Conservation (phyloP, 208 protist genomes). For the Trypanosoma cruzi region DNA sequence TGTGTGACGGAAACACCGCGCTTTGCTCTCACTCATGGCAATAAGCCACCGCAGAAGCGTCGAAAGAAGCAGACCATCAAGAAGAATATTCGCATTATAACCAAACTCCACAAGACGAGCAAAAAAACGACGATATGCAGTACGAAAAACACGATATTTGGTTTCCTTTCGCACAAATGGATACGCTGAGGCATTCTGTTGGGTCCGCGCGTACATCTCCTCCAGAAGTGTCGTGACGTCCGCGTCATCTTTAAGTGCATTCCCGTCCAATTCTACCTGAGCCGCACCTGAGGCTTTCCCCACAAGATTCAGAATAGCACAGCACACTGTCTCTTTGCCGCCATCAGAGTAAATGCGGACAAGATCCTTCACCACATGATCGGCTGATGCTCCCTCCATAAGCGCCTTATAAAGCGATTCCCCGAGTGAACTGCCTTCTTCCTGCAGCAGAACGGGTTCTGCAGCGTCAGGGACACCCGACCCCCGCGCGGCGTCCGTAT, state of each 20-base stretch:
- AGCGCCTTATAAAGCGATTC: constrained; percentile 53
- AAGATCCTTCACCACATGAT: constrained; percentile 36
- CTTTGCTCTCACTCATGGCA: constrained; percentile 91
- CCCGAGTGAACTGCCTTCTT: constrained; percentile 34
- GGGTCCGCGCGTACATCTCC: constrained; percentile 82
- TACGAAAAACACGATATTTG: constrained; percentile 64
- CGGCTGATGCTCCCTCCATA: constrained; percentile 39
- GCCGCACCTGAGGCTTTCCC: constrained; percentile 73
- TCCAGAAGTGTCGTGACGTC: constrained; percentile 79
- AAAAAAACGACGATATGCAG: constrained; percentile 67
- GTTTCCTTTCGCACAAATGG: constrained; percentile 78
- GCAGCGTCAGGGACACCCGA: not conserved
- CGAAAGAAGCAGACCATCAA: constrained; percentile 59
- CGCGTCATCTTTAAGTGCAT: constrained; percentile 55
- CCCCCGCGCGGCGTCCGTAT: not conserved
- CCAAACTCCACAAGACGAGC: constrained; percentile 51
- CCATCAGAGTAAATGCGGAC: constrained; percentile 58
- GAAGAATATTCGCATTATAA: constrained; percentile 59
- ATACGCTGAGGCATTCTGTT: constrained; percentile 68
- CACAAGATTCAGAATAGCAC: constrained; percentile 73
- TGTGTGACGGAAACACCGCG: constrained; percentile 85
- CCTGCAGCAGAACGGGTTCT: constrained; percentile 28
- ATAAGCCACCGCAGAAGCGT: constrained; percentile 79
- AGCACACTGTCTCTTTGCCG: constrained; percentile 45
- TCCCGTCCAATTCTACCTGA: constrained; percentile 67